Base-by-base conservation (phyloP, 83 land plant genomes). In the Diphasiastrum complanatum region DNA sequence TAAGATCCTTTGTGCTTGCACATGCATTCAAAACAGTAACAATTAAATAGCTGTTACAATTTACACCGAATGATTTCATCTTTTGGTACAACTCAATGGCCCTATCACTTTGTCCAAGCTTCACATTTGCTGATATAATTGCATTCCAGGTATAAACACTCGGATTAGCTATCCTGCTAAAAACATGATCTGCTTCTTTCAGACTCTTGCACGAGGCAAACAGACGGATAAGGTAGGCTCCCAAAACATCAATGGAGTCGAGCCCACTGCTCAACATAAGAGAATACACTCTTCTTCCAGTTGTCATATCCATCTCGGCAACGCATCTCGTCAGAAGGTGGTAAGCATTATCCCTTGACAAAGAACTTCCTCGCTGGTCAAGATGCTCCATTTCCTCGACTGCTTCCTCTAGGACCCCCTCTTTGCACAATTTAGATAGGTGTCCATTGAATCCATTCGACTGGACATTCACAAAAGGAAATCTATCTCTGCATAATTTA, bases 71-170 rank as follows among this genome's bases (percentile, higher is more conserved):
- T 14, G 18, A 18, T 18, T 41, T 41, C 45, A 41, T 41, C n/a
- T 41, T 18, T 14, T 41, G 18, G 18, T 41, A 41, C 45, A 41
- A 41, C 12, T 41, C 1, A 41, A 41, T 0, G 45, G 45, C 45
- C n/a, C n/a, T 18, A 14, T 14, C 12, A 14, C n/a, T 18, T 41
- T 41, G 45, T 14, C 45, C 45, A 41, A 41, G 45, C n/a, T 41
- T 18, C n/a, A 18, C 45, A 41, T 41, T 41, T 41, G 45, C 45
- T 41, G 45, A 41, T 41, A 41, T 41, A 14, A 41, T 41, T 41
- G 45, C 45, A 41, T 18, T 41, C 45, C 45, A 41, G 12, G 45
- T 41, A 41, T 41, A 41, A 41, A 41, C 45, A 41, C n/a, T 14
- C n/a, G 45, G 45, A 41, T 41, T 41, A 14, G 18, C n/a, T 41